Evolutionary conservation across 2,329 filamentous ascomycete genomes (phyloP), one percentile per base, ranked within the genome.

Genomic region (Xylariaceae sp.): DNA sequence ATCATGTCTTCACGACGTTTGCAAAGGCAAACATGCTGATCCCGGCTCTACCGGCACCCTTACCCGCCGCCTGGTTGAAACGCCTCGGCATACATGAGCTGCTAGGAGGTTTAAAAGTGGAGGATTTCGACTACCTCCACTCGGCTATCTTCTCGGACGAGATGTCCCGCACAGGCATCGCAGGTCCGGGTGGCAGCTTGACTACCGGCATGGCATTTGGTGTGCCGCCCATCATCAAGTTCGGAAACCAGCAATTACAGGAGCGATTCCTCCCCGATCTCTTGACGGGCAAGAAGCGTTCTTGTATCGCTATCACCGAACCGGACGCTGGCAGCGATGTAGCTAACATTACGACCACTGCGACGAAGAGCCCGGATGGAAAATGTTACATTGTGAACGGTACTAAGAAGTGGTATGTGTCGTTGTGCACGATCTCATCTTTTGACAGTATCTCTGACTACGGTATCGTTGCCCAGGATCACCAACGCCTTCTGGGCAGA

Each of bases 261-360:
- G 79, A 83, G 52, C 71, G 74, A 8, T 82, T 85, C 53, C 68
- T 90, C 6, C 85, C 85, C 0, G 83, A 86, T 40, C 70, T 89
- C 1, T 69, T 90, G 11, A 76, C 74, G 0, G 83, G 83, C 6
- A 75, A 74, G 59, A 87, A 82, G 66, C 72, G 85, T 34, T 73
- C 74, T 12, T 90, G 86, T 58, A 88, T 91, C 54, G 86, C 86
- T 8, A 88, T 91, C 56, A 91, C 86, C 0, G 86, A 91, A 61
- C 86, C 86, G 0, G 80, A 80, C 42, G 85, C 85, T 0, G 86
- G 86, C 0, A 82, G 77, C 42, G 86, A 90, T 60, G 86, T 90
- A 2, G 83, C 84, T 6, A 85, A 83, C 56, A 85, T 89, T 53
- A 74, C 75, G 4, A 88, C 85, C 0, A 85, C 80, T 0, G 86